Evolutionary conservation across 345 rosid species (phyloP).

Genomic region (Cardiospermum halicacabum): DNA sequence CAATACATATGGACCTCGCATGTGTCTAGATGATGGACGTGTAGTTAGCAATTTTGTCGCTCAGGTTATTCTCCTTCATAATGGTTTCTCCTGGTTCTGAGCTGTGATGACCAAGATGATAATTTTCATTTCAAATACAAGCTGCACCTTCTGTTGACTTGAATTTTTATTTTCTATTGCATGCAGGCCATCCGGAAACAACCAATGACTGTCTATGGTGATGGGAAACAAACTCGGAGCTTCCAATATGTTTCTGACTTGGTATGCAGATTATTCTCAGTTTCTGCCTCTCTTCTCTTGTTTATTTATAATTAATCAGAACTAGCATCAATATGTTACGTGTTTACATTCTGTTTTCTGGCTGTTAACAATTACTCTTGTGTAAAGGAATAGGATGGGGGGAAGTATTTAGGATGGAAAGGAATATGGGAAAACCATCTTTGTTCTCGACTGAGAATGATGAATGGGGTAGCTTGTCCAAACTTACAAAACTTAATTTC

Average conservation of each 20-base stretch:
- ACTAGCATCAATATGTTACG: neutral
- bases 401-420: neutral
- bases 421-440: neutral
- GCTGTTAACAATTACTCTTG: neutral
- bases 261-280: slow-evolving; percentile 37
- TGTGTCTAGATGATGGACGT: slow-evolving; percentile 99
- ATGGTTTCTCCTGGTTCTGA: neutral
- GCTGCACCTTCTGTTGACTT: neutral
- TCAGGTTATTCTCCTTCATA: slow-evolving; percentile 48
- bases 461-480: neutral
- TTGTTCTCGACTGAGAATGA: neutral
- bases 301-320: neutral
- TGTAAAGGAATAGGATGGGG: neutral
- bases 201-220: slow-evolving; percentile 95
- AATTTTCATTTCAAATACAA: neutral
- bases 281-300: too few species aligned
- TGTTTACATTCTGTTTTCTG: neutral
- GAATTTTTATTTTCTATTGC: slow-evolving; percentile 6
- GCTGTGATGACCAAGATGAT: neutral
- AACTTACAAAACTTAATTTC: too few species aligned
- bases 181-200: slow-evolving; percentile 73
- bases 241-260: slow-evolving; percentile 96
- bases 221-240: slow-evolving; percentile 99
- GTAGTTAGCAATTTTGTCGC: slow-evolving; percentile 99
- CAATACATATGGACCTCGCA: slow-evolving; percentile 97